phyloP scores from a whole-genome alignment of 2,329 filamentous ascomycete species.

The Bipolaris gigantea region DNA sequence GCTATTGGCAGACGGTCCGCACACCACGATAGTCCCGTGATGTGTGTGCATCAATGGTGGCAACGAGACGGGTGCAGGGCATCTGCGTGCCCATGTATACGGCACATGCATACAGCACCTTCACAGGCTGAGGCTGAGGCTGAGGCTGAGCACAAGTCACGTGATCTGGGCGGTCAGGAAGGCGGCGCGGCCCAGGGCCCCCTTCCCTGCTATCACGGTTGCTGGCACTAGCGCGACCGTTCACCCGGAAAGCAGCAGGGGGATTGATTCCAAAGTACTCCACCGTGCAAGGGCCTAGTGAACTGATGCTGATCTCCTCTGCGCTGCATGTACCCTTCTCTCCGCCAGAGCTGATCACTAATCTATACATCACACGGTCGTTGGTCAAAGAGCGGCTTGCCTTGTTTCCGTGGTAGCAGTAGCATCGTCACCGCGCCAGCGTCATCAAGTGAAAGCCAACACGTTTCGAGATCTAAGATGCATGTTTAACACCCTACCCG shows the following conservation, averaged over 20 bases:
- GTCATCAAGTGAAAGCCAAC: conserved; percentile 12
- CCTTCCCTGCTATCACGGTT: conserved; percentile 13
- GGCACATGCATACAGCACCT: too few relatives aligned
- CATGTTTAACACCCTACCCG: conserved; percentile 16
- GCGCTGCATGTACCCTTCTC: conserved; percentile 10
- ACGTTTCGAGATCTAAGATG: conserved; percentile 13
- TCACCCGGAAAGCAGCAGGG: conserved; percentile 13
- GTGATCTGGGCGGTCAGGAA: conserved; percentile 20
- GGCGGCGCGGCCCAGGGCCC: conserved; percentile 11
- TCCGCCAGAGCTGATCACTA: not conserved
- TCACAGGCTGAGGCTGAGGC: not conserved
- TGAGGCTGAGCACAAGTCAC: not conserved
- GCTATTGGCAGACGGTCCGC: not conserved
- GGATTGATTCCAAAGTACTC: conserved; percentile 15
- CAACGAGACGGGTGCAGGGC: not conserved
- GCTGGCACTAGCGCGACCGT: conserved; percentile 14
- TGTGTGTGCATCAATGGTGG: not conserved
- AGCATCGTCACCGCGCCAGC: not conserved
- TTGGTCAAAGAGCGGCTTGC: not conserved
- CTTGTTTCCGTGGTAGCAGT: not conserved
- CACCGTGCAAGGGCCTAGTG: conserved; percentile 10
- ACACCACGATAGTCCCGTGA: not conserved
- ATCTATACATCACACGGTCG: not conserved
- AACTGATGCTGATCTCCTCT: conserved; percentile 10
- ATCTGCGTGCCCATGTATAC: not conserved